Conservation (phyloP, 2,329 filamentous ascomycete species). For the Calonectria honghensis region DNA sequence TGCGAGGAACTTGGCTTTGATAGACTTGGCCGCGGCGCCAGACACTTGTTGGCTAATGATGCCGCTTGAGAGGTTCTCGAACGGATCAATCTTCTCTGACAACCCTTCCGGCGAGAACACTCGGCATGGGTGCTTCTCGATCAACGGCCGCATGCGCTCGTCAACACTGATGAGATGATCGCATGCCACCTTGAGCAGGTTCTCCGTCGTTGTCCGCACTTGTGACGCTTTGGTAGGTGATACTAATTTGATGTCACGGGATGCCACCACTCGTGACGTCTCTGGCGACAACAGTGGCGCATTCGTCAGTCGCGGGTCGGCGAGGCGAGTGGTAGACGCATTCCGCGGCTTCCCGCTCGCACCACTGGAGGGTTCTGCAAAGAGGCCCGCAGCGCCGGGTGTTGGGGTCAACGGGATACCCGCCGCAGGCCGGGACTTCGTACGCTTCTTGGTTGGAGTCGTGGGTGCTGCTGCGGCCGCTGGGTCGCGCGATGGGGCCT, state of each 20-base stretch:
- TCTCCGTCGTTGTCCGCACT: conserved; percentile 76
- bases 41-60: conserved; percentile 99
- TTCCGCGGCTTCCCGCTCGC: conserved; percentile 63
- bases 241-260: conserved; percentile 65
- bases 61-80: conserved; percentile 86
- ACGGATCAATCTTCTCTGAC: conserved; percentile 91
- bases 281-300: conserved; percentile 83
- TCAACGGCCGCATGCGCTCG: conserved; percentile 80
- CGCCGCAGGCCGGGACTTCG: conserved; percentile 48
- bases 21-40: conserved; percentile 90
- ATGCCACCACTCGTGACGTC: conserved; percentile 77
- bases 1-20: conserved; percentile 88
- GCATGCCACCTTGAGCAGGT: conserved; percentile 84
- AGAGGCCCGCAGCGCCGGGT: conserved; percentile 65
- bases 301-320: conserved; percentile 79
- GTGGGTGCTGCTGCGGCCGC: conserved; percentile 51
- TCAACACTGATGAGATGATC: conserved; percentile 85
- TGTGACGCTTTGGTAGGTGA: conserved; percentile 66
- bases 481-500: conserved; percentile 51
- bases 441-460: conserved; percentile 59
- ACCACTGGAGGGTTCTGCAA: conserved; percentile 57
- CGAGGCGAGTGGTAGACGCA: conserved; percentile 71
- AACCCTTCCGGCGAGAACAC: conserved; percentile 89
- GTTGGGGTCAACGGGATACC: conserved; percentile 67
- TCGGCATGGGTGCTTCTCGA: conserved; percentile 84